Conservation (phyloP, 2,329 filamentous ascomycete genomes). For the Exophiala mesophila region DNA sequence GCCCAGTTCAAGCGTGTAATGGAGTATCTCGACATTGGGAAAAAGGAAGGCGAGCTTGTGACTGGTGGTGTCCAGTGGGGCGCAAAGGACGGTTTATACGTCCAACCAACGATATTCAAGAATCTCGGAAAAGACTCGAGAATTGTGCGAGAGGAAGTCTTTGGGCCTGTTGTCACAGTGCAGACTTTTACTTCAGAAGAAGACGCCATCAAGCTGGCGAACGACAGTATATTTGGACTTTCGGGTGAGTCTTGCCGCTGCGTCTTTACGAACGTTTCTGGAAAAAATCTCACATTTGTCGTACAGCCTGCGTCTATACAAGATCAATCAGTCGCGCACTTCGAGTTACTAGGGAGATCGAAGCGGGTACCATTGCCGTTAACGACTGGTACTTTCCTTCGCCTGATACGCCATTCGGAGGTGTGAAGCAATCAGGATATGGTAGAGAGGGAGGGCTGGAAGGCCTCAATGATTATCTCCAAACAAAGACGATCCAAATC, state of each 20-base stretch:
- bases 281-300: constrained; percentile 37
- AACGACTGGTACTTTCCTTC: too few relatives aligned
- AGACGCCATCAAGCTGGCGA: constrained; percentile 36
- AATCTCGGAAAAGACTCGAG: constrained; percentile 31
- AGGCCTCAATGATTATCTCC: constrained; percentile 28
- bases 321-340: neutral
- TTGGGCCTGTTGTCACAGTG: constrained; percentile 40
- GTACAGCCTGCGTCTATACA: constrained; percentile 38
- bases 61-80: constrained; percentile 33
- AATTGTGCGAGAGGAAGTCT: constrained; percentile 38
- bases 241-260: constrained; percentile 35
- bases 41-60: constrained; percentile 43
- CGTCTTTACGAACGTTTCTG: constrained; percentile 38
- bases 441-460: constrained; percentile 48
- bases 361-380: constrained; percentile 36
- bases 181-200: constrained; percentile 35
- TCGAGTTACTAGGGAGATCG: neutral
- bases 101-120: constrained; percentile 35
- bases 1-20: constrained; percentile 40
- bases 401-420: constrained; percentile 44
- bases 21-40: constrained; percentile 38
- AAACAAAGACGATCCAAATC: constrained; percentile 12
- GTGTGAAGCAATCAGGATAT: constrained; percentile 44
- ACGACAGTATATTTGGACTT: constrained; percentile 38
- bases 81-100: constrained; percentile 33